Evolutionary conservation across 495 filamentous ascomycete species (phyloP), one percentile per base, ranked within the genome.

Genomic region (Xylaria nigripes): DNA sequence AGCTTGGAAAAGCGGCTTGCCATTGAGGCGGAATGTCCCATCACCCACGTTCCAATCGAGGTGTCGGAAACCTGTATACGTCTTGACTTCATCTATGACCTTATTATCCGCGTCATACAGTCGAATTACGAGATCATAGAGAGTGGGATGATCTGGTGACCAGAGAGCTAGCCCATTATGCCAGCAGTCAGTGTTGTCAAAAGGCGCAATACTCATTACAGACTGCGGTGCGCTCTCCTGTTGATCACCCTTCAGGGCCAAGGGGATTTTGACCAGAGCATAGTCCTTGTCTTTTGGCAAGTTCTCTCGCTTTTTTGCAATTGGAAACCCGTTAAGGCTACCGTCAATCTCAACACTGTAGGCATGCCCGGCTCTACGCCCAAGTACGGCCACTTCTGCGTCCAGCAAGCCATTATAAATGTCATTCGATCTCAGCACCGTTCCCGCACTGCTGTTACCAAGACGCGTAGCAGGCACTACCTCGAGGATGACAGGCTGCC

Each of bases 401-500:
- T 66, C 60, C 1, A 70, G 38, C 1, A 64, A 29, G 0, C 67
- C 67, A 7, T 47, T 49, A 10, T 53, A 42, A 30, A 68, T 66
- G 8, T 68, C 60, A 40, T 66, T 63, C 1, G 67, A 64, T 16
- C 41, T 59, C 7, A 70, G 42, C 18, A 68, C 56, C 4, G 67
- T 70, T 5, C 67, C 67, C 2, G 48, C 34, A 30, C 63, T 62
- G 44, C 65, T 65, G 27, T 70, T 58, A 18, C 59, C 67, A 12
- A 70, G 57, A 9, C 65, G 59, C 0, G 73, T 70, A 0, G 68
- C 49, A 0, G 80, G 80, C 0, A 74, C 76, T 15, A 77, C 61
- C 56, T 84, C 80, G 5, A 83, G 69, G 74, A 79, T 82, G n/a
- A 83, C 80, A 32, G 65, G 76, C 54, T 84, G 81, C 81, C 81